Base-by-base conservation (phyloP, 306 rosid genomes). In the Arachis hypogaea region DNA sequence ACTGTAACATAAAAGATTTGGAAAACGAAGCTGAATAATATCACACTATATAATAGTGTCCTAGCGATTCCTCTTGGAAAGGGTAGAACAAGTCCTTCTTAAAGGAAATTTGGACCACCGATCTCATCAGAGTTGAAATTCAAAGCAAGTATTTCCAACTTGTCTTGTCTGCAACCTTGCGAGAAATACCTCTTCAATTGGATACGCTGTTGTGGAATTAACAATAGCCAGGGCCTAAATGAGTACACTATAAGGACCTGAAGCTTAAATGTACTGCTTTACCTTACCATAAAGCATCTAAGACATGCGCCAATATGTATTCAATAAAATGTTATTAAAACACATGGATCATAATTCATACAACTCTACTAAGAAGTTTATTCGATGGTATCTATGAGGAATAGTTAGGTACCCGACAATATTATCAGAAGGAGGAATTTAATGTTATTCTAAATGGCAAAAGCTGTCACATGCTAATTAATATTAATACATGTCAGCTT, bases 401-500 rank as follows among this genome's bases (percentile, higher is more conserved):
- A 59, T 10, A 66, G 55, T 36, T 47, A 45, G 28, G 49, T 4
- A 47, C 64, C 11, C 46, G 33, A 43, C 38, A 70, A 46, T 22
- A 60, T 7, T 11, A 80, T 7, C 9, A 11, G 30, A 41, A 60
- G 22, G 41, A 33, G 14, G 46, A 43, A 28, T 42, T 36, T 22
- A 51, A 10, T 18, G 9, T 40, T 68, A 51, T 63, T 46, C 64
- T 16, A 42, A 46, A 5, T 46, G 11, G 51, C 51, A 7, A 56
- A 64, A 45, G 55, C 40, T 72, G 7, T 36, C 71, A 46, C 7
- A 1, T 7, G 14, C 52, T 12, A 69, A 65, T 33, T 41, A 62
- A 44, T 30, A 65, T 40, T 72, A 50, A 59, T 62, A 60, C 49
- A 50, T 6, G 41, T 36, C n/a, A 52, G 29, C 29, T 50, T 52